Conservation (phyloP, 176 grass and related monocot species). For the Rhynchospora pubera region DNA sequence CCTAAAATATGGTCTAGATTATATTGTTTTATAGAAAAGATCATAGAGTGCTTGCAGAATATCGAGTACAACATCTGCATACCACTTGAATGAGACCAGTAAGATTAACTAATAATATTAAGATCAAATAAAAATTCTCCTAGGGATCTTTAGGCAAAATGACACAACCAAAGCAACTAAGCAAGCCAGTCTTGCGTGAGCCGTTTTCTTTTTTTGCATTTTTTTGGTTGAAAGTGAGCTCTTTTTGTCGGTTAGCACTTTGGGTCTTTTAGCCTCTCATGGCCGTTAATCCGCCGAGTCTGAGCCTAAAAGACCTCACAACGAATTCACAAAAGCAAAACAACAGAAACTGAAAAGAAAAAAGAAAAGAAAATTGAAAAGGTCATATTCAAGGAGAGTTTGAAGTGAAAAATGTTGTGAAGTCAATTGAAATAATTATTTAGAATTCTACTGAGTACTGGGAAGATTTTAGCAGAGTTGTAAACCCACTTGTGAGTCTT, state of each 20-base stretch:
- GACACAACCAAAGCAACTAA: background rate
- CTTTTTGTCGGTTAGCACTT: background rate
- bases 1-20: background rate
- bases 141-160: background rate
- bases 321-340: no score
- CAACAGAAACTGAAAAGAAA: no score
- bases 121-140: background rate
- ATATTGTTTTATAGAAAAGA: background rate
- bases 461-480: background rate
- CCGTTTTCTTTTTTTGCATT: background rate
- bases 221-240: background rate
- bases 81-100: background rate
- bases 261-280: background rate
- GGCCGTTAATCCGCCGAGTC: background rate
- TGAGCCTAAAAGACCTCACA: background rate
- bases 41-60: background rate
- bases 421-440: background rate
- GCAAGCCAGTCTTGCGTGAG: background rate
- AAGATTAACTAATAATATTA: background rate
- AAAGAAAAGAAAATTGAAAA: no score
- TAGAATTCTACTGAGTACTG: background rate
- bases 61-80: no score
- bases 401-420: background rate
- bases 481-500: background rate
- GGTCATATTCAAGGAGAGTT: background rate